Evolutionary conservation across 2,329 filamentous ascomycete species (phyloP), one percentile per base, ranked within the genome.

Genomic region (Rosellinia necatrix): DNA sequence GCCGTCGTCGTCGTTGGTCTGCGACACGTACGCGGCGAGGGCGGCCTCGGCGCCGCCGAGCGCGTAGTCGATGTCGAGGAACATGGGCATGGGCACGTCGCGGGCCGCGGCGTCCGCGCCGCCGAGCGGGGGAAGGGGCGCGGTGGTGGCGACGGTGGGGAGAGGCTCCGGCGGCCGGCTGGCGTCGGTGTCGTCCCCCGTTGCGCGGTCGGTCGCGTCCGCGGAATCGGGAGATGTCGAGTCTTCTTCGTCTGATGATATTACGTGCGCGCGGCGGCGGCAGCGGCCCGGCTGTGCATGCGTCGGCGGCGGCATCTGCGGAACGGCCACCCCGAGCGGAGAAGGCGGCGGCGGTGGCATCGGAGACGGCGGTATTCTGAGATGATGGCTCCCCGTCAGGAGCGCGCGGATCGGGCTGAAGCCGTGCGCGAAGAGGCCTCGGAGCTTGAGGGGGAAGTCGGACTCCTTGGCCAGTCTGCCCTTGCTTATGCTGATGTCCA

Each of bases 401-500:
- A 74, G 67, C 0, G 66, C 64, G 41, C 69, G 66, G 27, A 74
- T 65, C 7, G 74, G 70, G 49, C 70, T 75, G 40, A 71, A 71
- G 24, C 74, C 72, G 3, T 71, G 69, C 0, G 71, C 69, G 58
- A 76, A 75, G 1, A 76, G 61, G 2, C 70, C 70, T 7, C 73
- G 70, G 3, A 76, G 65, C 25, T 71, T 74, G 6, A 71, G 72
- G 0, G 75, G 74, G 32, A 77, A 76, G 54, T 77, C 75, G 0
- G 72, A 69, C 43, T 76, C 74, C 34, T 72, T 72, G 0, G 72
- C 73, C 0, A 77, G 58, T 1, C 74, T 69, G 1, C 75, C 74
- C 53, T 76, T 75, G 57, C 74, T 76, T 9, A 78, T 69, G 21
- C 73, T 75, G 15, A 77, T 66, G 44, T 77, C 75, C 68, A 78